Conservation (phyloP, 495 filamentous ascomycete genomes). For the Diplogelasinospora grovesii region DNA sequence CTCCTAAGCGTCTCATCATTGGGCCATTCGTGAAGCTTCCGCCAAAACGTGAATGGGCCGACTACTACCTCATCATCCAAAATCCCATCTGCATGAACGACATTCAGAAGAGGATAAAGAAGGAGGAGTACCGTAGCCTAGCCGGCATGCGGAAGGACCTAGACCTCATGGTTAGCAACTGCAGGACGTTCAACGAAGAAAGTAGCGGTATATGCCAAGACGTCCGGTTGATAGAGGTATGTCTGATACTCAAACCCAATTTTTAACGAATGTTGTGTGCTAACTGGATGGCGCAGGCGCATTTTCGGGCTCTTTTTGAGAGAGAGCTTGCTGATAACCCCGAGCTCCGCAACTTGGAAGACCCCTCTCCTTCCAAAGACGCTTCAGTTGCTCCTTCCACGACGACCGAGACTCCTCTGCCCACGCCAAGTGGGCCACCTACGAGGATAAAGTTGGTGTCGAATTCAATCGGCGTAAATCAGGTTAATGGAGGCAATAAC, state of each 20-base stretch:
- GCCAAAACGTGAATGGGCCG: constrained; percentile 76
- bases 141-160: constrained; percentile 78
- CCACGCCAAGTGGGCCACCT: constrained; percentile 36
- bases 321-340: constrained; percentile 65
- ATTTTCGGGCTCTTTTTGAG: constrained; percentile 59
- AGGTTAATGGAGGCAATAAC: constrained; percentile 33
- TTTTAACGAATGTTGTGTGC: neutral
- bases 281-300: constrained; percentile 41
- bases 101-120: constrained; percentile 90
- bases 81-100: constrained; percentile 89
- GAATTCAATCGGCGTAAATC: constrained; percentile 41
- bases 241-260: neutral
- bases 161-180: constrained; percentile 78
- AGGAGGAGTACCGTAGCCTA: constrained; percentile 77
- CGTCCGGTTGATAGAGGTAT: constrained; percentile 87
- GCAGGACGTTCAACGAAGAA: constrained; percentile 92
- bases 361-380: constrained; percentile 42
- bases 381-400: constrained; percentile 60
- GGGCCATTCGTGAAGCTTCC: constrained; percentile 91
- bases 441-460: constrained; percentile 51
- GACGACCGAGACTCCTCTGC: constrained; percentile 63
- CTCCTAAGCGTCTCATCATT: constrained; percentile 66
- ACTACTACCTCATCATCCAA: constrained; percentile 90
- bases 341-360: constrained; percentile 67
- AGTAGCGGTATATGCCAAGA: constrained; percentile 84